A percentile compares a stretch with the other conserved stretches of the same genome.
phyloP scores from a whole-genome alignment of 306 rosid genomes.

The Alnus rubra region DNA sequence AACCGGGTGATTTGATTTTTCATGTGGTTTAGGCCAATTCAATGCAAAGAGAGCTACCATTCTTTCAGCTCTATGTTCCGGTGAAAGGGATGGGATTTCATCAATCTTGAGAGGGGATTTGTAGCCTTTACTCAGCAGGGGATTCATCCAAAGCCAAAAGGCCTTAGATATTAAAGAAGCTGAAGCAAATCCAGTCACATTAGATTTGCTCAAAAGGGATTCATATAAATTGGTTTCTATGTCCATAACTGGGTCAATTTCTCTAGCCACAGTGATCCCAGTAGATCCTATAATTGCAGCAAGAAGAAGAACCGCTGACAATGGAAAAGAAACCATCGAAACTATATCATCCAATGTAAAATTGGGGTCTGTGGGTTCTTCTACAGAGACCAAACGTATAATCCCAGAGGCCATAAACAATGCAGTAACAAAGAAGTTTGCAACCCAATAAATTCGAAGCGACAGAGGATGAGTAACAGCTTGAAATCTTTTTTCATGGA shows the following conservation, averaged over 20 bases:
- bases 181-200: constrained; percentile 71
- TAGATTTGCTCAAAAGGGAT: constrained; percentile 31
- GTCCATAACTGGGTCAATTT: constrained; percentile 22
- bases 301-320: constrained; percentile 51
- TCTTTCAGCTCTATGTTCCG: constrained; percentile 69
- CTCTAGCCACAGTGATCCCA: constrained; percentile 44
- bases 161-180: constrained; percentile 72
- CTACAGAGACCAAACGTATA: constrained; percentile 48
- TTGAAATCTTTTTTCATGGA: constrained; percentile 62
- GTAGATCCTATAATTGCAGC: constrained; percentile 65
- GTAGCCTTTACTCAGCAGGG: constrained; percentile 78
- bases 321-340: constrained; percentile 57
- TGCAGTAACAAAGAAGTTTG: constrained; percentile 40
- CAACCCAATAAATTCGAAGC: constrained; percentile 73
- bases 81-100: constrained; percentile 71
- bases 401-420: constrained; percentile 67
- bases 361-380: constrained; percentile 28
- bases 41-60: constrained; percentile 66
- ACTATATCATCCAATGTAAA: constrained; percentile 60
- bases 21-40: constrained; percentile 79
- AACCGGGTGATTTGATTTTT: constrained; percentile 70
- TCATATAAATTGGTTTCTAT: constrained; percentile 38
- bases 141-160: constrained; percentile 93
- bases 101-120: constrained; percentile 60
- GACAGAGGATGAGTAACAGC: constrained; percentile 65